Evolutionary conservation across 257 asterid genomes (phyloP).

Genomic region (Paulownia fortunei): DNA sequence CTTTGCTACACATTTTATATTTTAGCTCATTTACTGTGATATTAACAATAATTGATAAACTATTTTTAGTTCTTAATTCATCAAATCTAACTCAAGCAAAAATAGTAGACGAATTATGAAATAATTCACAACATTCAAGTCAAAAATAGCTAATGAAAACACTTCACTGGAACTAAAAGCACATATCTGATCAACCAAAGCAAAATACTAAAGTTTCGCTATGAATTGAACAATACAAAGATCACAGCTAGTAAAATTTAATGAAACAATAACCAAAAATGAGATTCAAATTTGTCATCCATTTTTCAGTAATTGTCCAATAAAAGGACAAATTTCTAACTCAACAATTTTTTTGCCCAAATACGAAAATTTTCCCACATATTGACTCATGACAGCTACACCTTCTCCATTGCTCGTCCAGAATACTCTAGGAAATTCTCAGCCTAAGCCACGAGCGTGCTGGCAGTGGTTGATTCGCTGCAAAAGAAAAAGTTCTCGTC

Average conservation of each 20-base stretch:
- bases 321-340: conserved; percentile 22
- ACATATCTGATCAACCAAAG: background rate
- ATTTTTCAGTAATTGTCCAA: conserved; percentile 21
- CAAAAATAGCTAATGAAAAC: too few species aligned
- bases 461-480: conserved; percentile 90
- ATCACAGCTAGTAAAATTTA: background rate
- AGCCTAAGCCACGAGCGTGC: conserved; percentile 80
- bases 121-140: too few species aligned
- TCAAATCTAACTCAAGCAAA: too few species aligned
- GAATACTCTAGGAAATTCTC: background rate
- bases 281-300: conserved; percentile 22
- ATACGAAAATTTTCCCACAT: conserved; percentile 3
- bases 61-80: too few species aligned
- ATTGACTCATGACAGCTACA: conserved; percentile 7
- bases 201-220: background rate
- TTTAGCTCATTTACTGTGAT: too few species aligned
- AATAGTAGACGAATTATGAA: too few species aligned
- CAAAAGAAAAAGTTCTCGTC: conserved; percentile 27
- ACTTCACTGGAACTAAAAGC: background rate
- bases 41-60: too few species aligned
- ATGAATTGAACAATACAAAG: background rate
- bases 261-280: conserved; percentile 21
- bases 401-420: conserved; percentile 19
- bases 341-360: conserved; percentile 18
- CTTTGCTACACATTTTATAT: too few species aligned